Percentiles rank a stretch among this genome's conserved stretches.
Evolutionary conservation across 2,329 filamentous ascomycete genomes (phyloP).

Genomic region (Amauroascus niger): DNA sequence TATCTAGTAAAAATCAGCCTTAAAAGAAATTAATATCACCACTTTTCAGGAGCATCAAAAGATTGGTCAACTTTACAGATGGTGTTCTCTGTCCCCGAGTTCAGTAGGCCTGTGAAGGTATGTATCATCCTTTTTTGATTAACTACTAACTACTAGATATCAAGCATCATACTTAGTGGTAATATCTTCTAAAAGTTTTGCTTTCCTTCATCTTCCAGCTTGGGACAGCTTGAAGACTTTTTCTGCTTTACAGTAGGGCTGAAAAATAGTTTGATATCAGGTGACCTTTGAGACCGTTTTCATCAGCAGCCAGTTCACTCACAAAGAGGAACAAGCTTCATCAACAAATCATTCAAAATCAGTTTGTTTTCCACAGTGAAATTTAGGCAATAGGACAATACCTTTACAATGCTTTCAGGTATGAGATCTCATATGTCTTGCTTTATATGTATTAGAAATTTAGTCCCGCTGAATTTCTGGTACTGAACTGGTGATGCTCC

Average conservation of each 20-base stretch:
- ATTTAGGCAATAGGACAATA: neutral
- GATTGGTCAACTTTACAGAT: too few species aligned
- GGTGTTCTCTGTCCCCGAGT: too few species aligned
- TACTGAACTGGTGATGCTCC: neutral
- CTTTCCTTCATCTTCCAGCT: neutral
- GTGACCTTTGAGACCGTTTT: neutral
- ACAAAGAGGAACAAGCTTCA: neutral
- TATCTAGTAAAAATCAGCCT: too few species aligned
- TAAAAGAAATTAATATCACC: too few species aligned
- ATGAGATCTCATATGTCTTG: neutral
- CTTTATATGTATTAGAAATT: neutral
- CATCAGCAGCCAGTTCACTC: neutral
- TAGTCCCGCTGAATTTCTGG: neutral
- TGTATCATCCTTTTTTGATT: too few species aligned
- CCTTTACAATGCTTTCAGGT: slow-evolving; percentile 10
- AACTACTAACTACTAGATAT: too few species aligned
- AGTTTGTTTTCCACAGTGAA: neutral
- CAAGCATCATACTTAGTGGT: too few species aligned
- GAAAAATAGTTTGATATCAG: neutral
- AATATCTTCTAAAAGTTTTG: too few species aligned
- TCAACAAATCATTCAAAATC: neutral
- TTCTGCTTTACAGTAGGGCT: neutral
- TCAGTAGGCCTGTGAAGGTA: too few species aligned
- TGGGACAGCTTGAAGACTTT: too few species aligned
- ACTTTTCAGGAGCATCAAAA: too few species aligned